Evolutionary conservation across 2,329 filamentous ascomycete species (phyloP).

Genomic region (Trichoderma pleuroti): DNA sequence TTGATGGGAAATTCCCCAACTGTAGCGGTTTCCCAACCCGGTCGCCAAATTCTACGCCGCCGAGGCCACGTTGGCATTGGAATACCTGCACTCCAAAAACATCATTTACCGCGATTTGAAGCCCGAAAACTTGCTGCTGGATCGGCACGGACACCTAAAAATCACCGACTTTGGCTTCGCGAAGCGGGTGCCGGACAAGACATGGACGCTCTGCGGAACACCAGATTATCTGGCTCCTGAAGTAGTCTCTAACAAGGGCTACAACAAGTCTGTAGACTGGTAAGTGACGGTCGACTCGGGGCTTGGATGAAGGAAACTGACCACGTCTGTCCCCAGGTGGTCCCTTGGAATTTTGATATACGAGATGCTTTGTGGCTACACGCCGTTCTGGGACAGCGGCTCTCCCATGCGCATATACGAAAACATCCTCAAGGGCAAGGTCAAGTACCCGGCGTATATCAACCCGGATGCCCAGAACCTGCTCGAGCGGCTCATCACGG

Average conservation of each 20-base stretch:
- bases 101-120: conserved; percentile 99
- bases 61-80: conserved; percentile 90
- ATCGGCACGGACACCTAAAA: conserved; percentile 90
- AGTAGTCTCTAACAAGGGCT: conserved; percentile 98
- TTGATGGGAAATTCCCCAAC: background rate
- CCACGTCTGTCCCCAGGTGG: conserved; percentile 67
- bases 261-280: conserved; percentile 99
- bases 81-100: conserved; percentile 90
- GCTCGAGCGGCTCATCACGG: conserved; percentile 87
- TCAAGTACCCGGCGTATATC: conserved; percentile 96
- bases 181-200: conserved; percentile 97
- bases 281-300: conserved; percentile 48
- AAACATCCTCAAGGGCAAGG: conserved; percentile 91
- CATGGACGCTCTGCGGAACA: conserved; percentile 96
- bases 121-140: conserved; percentile 86
- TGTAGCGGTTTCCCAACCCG: conserved; percentile 91
- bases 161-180: conserved; percentile 99
- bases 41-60: conserved; percentile 99
- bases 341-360: conserved; percentile 97
- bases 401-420: conserved; percentile 99
- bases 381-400: conserved; percentile 97
- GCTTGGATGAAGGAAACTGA: background rate
- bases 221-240: conserved; percentile 97
- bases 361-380: conserved; percentile 99
- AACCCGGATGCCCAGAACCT: conserved; percentile 92